A percentile compares a stretch with the other conserved stretches of the same genome.
Conservation (phyloP, 495 filamentous ascomycete species). For the Wilcoxina mikolae region DNA sequence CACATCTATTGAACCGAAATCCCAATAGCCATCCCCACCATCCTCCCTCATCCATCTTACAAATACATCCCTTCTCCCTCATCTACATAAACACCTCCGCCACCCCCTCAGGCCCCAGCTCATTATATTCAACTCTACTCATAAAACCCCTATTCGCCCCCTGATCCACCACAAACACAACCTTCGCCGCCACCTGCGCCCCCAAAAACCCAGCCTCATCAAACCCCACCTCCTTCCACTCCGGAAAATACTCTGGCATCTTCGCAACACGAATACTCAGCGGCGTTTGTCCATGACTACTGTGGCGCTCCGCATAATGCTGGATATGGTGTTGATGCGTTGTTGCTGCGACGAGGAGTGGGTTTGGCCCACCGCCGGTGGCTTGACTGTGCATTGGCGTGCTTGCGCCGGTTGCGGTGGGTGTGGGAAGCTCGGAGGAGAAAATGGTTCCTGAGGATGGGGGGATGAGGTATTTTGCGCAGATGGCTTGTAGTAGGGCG, state of each 20-base stretch:
- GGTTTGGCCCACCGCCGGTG: conserved; percentile 52
- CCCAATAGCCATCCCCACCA: no score
- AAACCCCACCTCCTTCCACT: conserved; percentile 75
- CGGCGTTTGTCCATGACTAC: conserved; percentile 51
- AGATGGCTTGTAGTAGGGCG: conserved; percentile 62
- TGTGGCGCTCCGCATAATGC: conserved; percentile 19
- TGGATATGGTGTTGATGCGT: conserved; percentile 36
- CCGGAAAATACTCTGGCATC: conserved; percentile 75
- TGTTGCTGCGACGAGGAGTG: conserved; percentile 82
- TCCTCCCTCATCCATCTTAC: no score
- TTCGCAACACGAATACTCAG: conserved; percentile 65
- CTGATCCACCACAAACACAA: conserved; percentile 48
- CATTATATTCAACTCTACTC: conserved; percentile 62
- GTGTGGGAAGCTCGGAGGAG: conserved; percentile 85
- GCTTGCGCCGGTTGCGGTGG: conserved; percentile 76
- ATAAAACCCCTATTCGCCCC: conserved; percentile 57
- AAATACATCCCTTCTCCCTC: no score
- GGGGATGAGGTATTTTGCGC: conserved; percentile 71
- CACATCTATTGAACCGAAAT: no score
- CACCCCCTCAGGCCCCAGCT: conserved; percentile 55
- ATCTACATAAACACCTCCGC: conserved; percentile 5
- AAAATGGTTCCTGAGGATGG: conserved; percentile 88
- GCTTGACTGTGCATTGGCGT: conserved; percentile 41
- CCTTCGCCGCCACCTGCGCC: conserved; percentile 34
- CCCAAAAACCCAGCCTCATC: conserved; percentile 29